Base-by-base conservation (phyloP, 2,329 filamentous ascomycete genomes). In the Neofusicoccum umdonicola region DNA sequence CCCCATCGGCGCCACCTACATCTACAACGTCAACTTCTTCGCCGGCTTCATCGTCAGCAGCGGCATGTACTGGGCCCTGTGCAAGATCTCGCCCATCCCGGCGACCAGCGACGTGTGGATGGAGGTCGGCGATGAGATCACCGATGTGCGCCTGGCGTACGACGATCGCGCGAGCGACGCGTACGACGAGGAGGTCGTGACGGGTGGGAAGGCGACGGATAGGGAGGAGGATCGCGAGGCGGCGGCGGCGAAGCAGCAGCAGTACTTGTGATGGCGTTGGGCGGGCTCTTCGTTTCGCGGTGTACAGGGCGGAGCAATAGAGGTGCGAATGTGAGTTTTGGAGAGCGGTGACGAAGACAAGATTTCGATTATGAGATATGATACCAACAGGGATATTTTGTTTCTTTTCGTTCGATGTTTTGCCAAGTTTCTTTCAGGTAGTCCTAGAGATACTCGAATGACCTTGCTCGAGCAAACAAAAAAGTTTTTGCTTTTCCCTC, bases 21-120 rank as follows among this genome's bases (percentile, higher is more conserved):
- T 97, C 66, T 97, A 96, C 81, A 91, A 93, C 69, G 73, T 97
- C 70, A 97, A 97, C 77, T 97, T 93, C 81, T 96, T 97, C 75
- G 85, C 85, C 48, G 93, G 93, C 0, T 93, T 96, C 74, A 81
- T 92, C 52, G 85, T 96, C 11, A 85, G 91, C 0, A 81, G 81
- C 0, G 73, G 68, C 0, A 78, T 88, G 7, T 97, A 97, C 78
- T 96, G 86, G 80, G 63, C 75, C 0, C 81, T 96, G 1, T 93
- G 89, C 75, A 85, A 80, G 65, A 39, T 93, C 31, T 90, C 79
- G 67, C 92, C 92, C 0, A 78, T 97, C 0, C 89, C 90, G 0
- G 92, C 90, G 0, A 88, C 85, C 4, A 93, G 90, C 72, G 84
- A 89, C 11, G 81, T 75, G 7, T 97, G 93, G 93, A 85, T 90